These are phyloP conservation scores for Cyberlindnera bimundalis DNA, from an alignment of 805 yeast genomes.

Conservation along the genomic window DNA sequence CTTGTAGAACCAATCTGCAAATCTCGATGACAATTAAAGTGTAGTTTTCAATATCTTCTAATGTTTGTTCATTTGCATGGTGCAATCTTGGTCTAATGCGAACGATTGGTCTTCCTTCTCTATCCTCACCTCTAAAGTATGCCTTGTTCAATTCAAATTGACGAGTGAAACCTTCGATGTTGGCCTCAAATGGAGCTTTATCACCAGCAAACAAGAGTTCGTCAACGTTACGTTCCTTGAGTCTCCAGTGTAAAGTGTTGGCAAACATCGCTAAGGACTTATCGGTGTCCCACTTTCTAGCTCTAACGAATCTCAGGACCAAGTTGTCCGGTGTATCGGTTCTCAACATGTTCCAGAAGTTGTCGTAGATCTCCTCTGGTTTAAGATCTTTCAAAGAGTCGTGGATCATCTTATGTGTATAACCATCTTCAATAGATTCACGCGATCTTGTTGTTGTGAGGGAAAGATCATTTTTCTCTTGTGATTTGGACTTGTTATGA, in stretches of 20 bases:
- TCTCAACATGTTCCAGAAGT: conserved; percentile 60
- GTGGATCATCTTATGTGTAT: conserved; percentile 40
- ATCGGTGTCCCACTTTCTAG: conserved; percentile 80
- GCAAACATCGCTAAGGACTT: conserved; percentile 68
- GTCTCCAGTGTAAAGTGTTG: conserved; percentile 75
- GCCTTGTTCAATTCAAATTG: conserved; percentile 62
- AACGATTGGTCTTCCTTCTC: conserved; percentile 72
- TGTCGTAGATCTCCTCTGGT: conserved; percentile 46
- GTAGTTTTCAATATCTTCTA: conserved; percentile 69
- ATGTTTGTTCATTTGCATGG: conserved; percentile 60
- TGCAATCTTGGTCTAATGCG: conserved; percentile 78
- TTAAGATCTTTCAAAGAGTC: conserved; percentile 49
- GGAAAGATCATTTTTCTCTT: conserved; percentile 18
- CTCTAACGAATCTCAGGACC: conserved; percentile 72
- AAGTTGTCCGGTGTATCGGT: conserved; percentile 81
- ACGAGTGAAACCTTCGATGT: conserved; percentile 39
- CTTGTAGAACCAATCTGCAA: conserved; percentile 69
- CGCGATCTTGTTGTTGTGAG: conserved; percentile 27
- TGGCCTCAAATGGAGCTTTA: conserved; percentile 47
- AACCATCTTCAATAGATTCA: conserved; percentile 30
- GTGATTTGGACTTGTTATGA: conserved; percentile 9
- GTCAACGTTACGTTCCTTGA: conserved; percentile 56
- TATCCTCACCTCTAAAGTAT: conserved; percentile 70
- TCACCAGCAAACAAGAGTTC: conserved; percentile 70
- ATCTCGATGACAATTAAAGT: conserved; percentile 77